Percentiles rank a stretch among this genome's conserved stretches.
Evolutionary conservation across 2,329 filamentous ascomycete genomes (phyloP).

Genomic region (Exophiala bonariae): DNA sequence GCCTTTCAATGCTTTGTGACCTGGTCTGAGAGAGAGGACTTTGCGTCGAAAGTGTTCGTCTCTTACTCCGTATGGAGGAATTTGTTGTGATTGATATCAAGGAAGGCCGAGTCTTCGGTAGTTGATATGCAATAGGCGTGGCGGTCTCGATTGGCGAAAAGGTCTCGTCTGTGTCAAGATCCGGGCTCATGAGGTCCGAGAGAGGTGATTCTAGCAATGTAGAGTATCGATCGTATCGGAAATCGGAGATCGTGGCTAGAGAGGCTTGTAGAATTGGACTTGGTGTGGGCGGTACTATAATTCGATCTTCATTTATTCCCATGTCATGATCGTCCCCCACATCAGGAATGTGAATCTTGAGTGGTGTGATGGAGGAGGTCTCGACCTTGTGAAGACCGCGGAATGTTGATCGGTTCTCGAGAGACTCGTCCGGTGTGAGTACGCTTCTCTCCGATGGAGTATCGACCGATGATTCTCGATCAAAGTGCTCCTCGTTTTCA

Average conservation of each 20-base stretch:
- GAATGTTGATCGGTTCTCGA: constrained; percentile 7
- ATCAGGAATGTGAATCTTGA: constrained; percentile 18
- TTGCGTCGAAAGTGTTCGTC: constrained; percentile 14
- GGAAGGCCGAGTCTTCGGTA: constrained; percentile 23
- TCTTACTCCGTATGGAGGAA: constrained; percentile 10
- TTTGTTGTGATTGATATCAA: constrained; percentile 25
- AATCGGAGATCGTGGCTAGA: constrained; percentile 22
- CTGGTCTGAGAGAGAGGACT: constrained; percentile 14
- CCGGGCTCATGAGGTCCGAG: constrained; percentile 12
- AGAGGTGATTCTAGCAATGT: constrained; percentile 17
- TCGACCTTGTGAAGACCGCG: background rate
- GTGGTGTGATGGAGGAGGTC: constrained; percentile 1
- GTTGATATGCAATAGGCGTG: constrained; percentile 24
- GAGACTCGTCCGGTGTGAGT: constrained; percentile 16
- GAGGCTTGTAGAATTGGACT: constrained; percentile 18
- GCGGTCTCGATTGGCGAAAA: constrained; percentile 26
- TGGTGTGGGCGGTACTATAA: constrained; percentile 16
- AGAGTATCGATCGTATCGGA: constrained; percentile 24
- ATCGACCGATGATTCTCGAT: constrained; percentile 20
- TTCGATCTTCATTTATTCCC: constrained; percentile 10
- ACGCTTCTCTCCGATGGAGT: constrained; percentile 21
- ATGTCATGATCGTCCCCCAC: constrained; percentile 11
- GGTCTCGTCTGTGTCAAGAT: constrained; percentile 16
- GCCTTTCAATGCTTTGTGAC: constrained; percentile 9
- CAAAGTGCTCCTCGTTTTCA: constrained; percentile 10